Percentiles rank a stretch among this genome's conserved stretches.
phyloP scores from a whole-genome alignment of 2,329 filamentous ascomycete species.

The Claviceps paspali region DNA sequence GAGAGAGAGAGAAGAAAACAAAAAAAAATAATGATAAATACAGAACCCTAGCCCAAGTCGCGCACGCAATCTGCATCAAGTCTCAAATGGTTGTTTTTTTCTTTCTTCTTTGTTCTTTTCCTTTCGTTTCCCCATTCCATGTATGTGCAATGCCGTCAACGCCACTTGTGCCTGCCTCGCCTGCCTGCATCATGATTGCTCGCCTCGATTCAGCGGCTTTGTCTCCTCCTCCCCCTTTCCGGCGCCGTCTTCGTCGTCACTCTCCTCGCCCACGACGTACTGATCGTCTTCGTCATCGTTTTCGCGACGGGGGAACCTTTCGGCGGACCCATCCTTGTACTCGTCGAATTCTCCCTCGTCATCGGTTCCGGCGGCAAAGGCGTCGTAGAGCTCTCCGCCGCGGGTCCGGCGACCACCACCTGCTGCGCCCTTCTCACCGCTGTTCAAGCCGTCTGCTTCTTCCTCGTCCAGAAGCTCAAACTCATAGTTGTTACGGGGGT shows the following conservation, averaged over 20 bases:
- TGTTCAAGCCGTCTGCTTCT: conserved; percentile 44
- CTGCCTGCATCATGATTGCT: conserved; percentile 3
- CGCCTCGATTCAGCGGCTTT: conserved; percentile 11
- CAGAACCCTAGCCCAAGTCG: too few species aligned
- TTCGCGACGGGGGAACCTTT: conserved; percentile 11
- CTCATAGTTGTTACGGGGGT: conserved; percentile 70
- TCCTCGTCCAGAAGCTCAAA: conserved; percentile 86
- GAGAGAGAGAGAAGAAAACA: too few species aligned
- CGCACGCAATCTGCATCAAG: too few species aligned
- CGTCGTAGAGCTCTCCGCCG: conserved; percentile 90
- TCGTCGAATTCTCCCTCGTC: conserved; percentile 39
- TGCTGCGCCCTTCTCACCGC: conserved; percentile 26
- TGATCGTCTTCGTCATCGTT: conserved; percentile 18
- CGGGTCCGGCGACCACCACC: conserved; percentile 34
- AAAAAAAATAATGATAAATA: too few species aligned
- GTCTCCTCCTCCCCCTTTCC: conserved; percentile 10
- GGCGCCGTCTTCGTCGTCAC: conserved; percentile 22
- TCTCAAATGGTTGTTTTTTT: neutral
- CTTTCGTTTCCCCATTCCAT: too few species aligned
- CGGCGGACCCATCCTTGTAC: conserved; percentile 24
- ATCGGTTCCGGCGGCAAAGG: conserved; percentile 74
- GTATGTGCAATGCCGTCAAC: too few species aligned
- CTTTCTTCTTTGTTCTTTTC: neutral
- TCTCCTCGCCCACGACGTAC: conserved; percentile 36
- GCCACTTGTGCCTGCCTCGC: neutral